Conservation (phyloP, 1,284 basidiomycete species). For the Ustilago hordei region DNA sequence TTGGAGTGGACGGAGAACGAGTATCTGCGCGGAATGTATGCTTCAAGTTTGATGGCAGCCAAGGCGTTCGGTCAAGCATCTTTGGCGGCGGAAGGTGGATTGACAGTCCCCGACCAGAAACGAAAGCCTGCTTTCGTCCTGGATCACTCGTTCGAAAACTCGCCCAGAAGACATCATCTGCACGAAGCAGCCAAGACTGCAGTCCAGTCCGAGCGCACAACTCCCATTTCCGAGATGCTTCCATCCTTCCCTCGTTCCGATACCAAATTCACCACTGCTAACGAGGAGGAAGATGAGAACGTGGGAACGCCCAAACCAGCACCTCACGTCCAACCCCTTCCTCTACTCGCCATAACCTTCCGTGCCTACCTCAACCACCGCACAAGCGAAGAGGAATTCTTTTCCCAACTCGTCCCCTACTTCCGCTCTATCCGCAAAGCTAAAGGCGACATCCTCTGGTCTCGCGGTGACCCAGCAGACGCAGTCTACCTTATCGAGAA, state of each 20-base stretch:
- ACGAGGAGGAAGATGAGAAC: neutral
- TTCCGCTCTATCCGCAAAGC: conserved; percentile 77
- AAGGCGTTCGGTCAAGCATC: conserved; percentile 67
- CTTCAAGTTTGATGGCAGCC: conserved; percentile 65
- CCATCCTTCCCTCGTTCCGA: conserved; percentile 2
- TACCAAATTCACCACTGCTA: neutral
- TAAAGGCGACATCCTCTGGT: conserved; percentile 79
- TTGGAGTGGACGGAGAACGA: conserved; percentile 81
- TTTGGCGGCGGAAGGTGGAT: conserved; percentile 71
- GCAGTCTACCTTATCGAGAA: conserved; percentile 66
- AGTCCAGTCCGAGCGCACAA: conserved; percentile 35
- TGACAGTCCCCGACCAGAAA: conserved; percentile 64
- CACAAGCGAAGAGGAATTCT: conserved; percentile 63
- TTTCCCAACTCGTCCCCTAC: conserved; percentile 75
- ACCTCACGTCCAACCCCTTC: conserved; percentile 46
- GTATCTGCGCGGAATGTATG: conserved; percentile 70
- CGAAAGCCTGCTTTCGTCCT: conserved; percentile 66
- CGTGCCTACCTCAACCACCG: conserved; percentile 43
- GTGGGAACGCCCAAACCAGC: neutral
- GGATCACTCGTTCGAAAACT: conserved; percentile 77
- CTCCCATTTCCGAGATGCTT: conserved; percentile 32
- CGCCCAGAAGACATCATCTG: conserved; percentile 80
- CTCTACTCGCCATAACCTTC: conserved; percentile 59
- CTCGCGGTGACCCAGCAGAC: conserved; percentile 79
- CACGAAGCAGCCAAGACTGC: conserved; percentile 77